Conservation (phyloP, 2,329 filamentous ascomycete genomes). For the Fusarium sp. region DNA sequence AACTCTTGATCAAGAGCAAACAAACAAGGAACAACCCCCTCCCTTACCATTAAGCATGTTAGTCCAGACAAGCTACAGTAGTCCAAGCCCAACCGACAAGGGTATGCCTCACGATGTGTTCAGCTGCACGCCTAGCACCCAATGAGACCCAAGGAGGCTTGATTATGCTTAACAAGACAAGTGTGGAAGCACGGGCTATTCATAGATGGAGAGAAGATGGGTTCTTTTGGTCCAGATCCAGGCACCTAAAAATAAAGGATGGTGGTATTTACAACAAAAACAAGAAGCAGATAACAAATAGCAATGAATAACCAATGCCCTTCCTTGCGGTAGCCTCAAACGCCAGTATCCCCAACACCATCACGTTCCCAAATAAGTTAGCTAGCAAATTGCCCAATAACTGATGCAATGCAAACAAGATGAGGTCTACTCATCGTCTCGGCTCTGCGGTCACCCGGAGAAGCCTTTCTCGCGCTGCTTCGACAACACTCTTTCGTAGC, state of each 20-base stretch:
- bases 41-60: not conserved
- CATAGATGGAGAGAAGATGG: not conserved
- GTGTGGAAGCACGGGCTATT: not conserved
- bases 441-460: conserved; percentile 15
- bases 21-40: not conserved
- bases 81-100: not conserved
- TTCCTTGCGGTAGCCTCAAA: conserved; percentile 1
- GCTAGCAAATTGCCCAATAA: not conserved
- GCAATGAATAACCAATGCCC: not conserved
- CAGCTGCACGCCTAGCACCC: not conserved
- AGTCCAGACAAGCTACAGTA: not conserved
- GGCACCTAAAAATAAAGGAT: not conserved
- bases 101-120: not conserved
- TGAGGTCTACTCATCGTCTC: conserved; percentile 10
- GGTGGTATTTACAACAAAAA: conserved; percentile 8
- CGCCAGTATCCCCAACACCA: conserved; percentile 17
- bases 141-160: not conserved
- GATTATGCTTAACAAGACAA: not conserved
- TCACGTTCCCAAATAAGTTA: not conserved
- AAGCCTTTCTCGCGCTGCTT: conserved; percentile 38
- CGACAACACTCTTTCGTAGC: conserved; percentile 39
- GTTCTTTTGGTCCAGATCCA: not conserved
- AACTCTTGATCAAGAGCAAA: not conserved
- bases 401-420: not conserved
- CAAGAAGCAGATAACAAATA: not conserved